A percentile compares a stretch with the other conserved stretches of the same genome.
Evolutionary conservation across 164 flowering plant genomes (phyloP).

Genomic region (Aristolochia fimbriata): DNA sequence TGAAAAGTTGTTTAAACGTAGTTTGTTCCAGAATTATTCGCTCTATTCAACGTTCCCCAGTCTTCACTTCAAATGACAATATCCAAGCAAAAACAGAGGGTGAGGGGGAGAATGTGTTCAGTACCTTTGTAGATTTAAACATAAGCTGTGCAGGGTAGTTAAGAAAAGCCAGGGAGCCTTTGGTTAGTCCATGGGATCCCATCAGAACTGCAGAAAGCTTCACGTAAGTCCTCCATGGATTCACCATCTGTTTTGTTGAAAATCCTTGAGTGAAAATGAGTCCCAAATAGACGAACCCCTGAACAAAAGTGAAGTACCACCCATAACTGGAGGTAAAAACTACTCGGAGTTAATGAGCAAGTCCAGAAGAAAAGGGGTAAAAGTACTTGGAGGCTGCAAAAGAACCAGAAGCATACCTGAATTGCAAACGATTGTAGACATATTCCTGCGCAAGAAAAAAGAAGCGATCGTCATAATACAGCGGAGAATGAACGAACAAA

Average conservation of each 20-base stretch:
- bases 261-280: slow-evolving; percentile 76
- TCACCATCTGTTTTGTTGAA: slow-evolving; percentile 77
- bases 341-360: slow-evolving; percentile 2
- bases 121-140: slow-evolving; percentile 95
- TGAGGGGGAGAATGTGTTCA: too few relatives aligned
- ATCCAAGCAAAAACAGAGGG: too few relatives aligned
- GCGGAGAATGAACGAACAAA: too few relatives aligned
- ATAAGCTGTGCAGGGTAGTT: slow-evolving; percentile 92
- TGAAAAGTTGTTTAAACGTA: too few relatives aligned
- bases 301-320: slow-evolving; percentile 94
- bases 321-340: slow-evolving; percentile 55
- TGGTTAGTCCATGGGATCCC: slow-evolving; percentile 91
- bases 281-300: slow-evolving; percentile 66
- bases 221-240: slow-evolving; percentile 71
- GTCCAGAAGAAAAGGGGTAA: background rate
- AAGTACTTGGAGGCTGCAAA: background rate
- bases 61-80: too few relatives aligned
- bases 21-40: too few relatives aligned
- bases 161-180: slow-evolving; percentile 83
- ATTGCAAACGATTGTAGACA: slow-evolving; percentile 69
- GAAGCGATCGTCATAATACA: too few relatives aligned
- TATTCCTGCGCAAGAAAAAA: slow-evolving; percentile 47
- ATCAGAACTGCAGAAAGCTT: slow-evolving; percentile 82
- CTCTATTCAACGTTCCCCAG: too few relatives aligned
- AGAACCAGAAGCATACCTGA: slow-evolving; percentile 37